A percentile compares a stretch with the other conserved stretches of the same genome.
Evolutionary conservation across 2,329 filamentous ascomycete species (phyloP).

Genomic region (Westerdykella ornata): DNA sequence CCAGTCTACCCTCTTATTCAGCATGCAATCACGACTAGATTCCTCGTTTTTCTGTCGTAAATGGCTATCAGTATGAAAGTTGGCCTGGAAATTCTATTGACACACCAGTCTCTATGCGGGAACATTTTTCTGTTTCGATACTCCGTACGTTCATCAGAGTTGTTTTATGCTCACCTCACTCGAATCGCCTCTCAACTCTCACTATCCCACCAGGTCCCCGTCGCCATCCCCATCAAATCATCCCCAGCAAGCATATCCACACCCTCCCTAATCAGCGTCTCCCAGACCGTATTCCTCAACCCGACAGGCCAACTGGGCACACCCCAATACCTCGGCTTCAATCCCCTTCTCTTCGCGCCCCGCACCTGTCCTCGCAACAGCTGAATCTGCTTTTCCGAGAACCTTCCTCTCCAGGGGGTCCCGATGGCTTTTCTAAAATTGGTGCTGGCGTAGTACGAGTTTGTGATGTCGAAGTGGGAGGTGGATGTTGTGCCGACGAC

Average conservation of each 20-base stretch:
- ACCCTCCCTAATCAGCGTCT: slow-evolving; percentile 47
- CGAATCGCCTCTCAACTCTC: slow-evolving; percentile 10
- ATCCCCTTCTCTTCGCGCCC: slow-evolving; percentile 46
- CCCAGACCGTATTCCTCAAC: slow-evolving; percentile 51
- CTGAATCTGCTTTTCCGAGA: slow-evolving; percentile 44
- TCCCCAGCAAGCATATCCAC: slow-evolving; percentile 54
- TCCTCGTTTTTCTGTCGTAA: too few relatives aligned
- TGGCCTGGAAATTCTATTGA: too few relatives aligned
- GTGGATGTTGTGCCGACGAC: slow-evolving; percentile 36
- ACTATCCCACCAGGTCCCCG: slow-evolving; percentile 34
- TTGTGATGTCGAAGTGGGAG: slow-evolving; percentile 41
- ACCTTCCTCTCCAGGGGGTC: slow-evolving; percentile 41
- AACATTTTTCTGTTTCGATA: too few relatives aligned
- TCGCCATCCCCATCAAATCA: slow-evolving; percentile 47
- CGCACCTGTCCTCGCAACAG: slow-evolving; percentile 48
- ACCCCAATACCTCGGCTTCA: slow-evolving; percentile 54
- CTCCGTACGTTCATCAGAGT: too few relatives aligned
- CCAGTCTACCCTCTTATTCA: too few relatives aligned
- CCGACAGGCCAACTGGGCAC: slow-evolving; percentile 51
- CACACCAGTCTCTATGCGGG: too few relatives aligned
- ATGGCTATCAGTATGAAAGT: too few relatives aligned
- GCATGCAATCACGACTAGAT: not conserved
- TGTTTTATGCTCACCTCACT: not conserved
- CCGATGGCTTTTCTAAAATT: slow-evolving; percentile 53
- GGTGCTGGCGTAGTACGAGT: slow-evolving; percentile 61